Conservation (phyloP, 768 basidiomycete species). For the Naganishia vaughanmartiniae region DNA sequence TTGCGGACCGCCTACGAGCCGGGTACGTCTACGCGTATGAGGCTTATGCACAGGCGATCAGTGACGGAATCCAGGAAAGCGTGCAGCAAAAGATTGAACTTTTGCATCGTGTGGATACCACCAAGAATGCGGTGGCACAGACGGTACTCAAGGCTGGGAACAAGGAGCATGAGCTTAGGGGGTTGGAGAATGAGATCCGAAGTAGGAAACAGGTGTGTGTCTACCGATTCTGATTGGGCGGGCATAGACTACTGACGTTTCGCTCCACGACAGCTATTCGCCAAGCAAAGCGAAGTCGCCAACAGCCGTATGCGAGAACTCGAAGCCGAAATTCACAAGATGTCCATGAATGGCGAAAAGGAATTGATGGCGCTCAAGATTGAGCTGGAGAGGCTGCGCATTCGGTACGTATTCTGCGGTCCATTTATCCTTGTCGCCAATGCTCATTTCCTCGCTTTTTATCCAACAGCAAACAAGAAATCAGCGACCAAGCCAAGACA, state of each 20-base stretch:
- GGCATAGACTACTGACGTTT: background rate
- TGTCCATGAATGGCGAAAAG: constrained; percentile 46
- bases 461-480: constrained; percentile 21
- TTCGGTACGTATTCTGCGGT: constrained; percentile 40
- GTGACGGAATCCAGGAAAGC: constrained; percentile 11
- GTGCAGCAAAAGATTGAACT: constrained; percentile 22
- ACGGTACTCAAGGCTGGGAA: constrained; percentile 18
- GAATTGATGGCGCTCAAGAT: constrained; percentile 45
- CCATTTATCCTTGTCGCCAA: background rate
- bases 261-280: constrained; percentile 33
- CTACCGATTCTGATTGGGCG: background rate
- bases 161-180: constrained; percentile 24
- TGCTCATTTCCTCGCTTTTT: background rate
- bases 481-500: constrained; percentile 25
- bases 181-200: constrained; percentile 32
- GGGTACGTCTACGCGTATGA: constrained; percentile 2
- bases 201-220: constrained; percentile 44
- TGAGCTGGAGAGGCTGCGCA: constrained; percentile 45
- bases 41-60: constrained; percentile 17
- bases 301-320: constrained; percentile 42
- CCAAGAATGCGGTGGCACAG: constrained; percentile 20
- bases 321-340: constrained; percentile 45
- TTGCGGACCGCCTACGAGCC: constrained; percentile 1
- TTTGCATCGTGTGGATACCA: constrained; percentile 13
- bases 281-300: constrained; percentile 41